phyloP scores from a whole-genome alignment of 108 stramenopile species.

The Seminavis robusta region DNA sequence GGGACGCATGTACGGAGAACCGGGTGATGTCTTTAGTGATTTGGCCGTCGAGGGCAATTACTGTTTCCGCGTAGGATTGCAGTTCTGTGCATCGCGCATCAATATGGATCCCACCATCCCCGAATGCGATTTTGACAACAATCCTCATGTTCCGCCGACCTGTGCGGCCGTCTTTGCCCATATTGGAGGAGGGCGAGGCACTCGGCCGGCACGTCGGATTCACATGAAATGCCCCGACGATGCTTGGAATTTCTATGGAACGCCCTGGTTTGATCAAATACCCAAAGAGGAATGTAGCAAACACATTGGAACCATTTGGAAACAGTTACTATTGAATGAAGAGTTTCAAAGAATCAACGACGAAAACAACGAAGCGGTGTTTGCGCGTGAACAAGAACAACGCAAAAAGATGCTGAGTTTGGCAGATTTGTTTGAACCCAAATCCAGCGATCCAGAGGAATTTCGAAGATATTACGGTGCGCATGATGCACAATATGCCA shows the following conservation, averaged over 20 bases:
- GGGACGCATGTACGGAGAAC: slow-evolving; percentile 47
- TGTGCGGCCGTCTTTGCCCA: slow-evolving; percentile 47
- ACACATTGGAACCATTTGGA: neutral
- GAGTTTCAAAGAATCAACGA: slow-evolving; percentile 20
- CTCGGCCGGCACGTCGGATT: slow-evolving; percentile 23
- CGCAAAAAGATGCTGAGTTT: slow-evolving; percentile 20
- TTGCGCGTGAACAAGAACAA: slow-evolving; percentile 20
- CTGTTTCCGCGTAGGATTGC: slow-evolving; percentile 28
- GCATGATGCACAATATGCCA: slow-evolving; percentile 26
- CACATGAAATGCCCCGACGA: slow-evolving; percentile 23
- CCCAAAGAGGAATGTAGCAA: slow-evolving; percentile 15
- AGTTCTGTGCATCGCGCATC: too few species aligned
- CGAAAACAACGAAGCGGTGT: slow-evolving; percentile 17
- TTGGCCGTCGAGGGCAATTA: slow-evolving; percentile 36
- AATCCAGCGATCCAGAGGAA: neutral
- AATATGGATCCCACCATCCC: too few species aligned
- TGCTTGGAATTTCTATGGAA: slow-evolving; percentile 39
- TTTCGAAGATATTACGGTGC: slow-evolving; percentile 15
- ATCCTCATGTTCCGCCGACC: slow-evolving; percentile 10
- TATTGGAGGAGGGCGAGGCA: slow-evolving; percentile 50
- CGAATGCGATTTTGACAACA: slow-evolving; percentile 22
- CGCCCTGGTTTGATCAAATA: slow-evolving; percentile 26
- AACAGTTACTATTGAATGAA: slow-evolving; percentile 15
- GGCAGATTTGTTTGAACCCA: slow-evolving; percentile 11
- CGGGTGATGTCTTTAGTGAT: slow-evolving; percentile 42